These are phyloP conservation scores for Naganishia sp. DNA, from an alignment of 1,284 basidiomycete species.

Conservation along the genomic window DNA sequence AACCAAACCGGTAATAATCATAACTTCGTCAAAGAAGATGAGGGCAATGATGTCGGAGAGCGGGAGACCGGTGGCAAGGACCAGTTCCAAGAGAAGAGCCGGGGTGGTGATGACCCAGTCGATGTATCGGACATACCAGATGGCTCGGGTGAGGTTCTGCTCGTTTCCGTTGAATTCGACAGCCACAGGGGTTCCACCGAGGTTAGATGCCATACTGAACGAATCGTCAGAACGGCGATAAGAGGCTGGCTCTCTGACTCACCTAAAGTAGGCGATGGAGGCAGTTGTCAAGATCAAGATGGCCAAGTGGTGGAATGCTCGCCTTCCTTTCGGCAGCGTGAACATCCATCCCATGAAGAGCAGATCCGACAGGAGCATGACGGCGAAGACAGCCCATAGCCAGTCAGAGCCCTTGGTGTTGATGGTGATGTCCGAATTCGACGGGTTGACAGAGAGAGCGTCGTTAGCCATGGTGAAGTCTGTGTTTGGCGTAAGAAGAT, in stretches of 20 bases:
- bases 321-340: slow-evolving; percentile 53
- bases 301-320: slow-evolving; percentile 59
- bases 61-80: slow-evolving; percentile 60
- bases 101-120: slow-evolving; percentile 60
- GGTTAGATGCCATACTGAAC: slow-evolving; percentile 64
- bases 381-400: slow-evolving; percentile 62
- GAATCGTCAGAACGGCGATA: slow-evolving; percentile 38
- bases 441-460: slow-evolving; percentile 34
- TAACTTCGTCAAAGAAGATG: slow-evolving; percentile 60
- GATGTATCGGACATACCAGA: slow-evolving; percentile 64
- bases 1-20: slow-evolving; percentile 61
- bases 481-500: no score
- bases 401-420: slow-evolving; percentile 58
- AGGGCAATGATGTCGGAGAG: slow-evolving; percentile 59
- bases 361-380: slow-evolving; percentile 57
- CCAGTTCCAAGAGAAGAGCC: slow-evolving; percentile 59
- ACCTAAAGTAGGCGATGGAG: slow-evolving; percentile 51
- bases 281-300: slow-evolving; percentile 58
- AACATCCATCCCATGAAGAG: slow-evolving; percentile 54
- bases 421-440: slow-evolving; percentile 40
- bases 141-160: slow-evolving; percentile 55
- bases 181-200: slow-evolving; percentile 59
- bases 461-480: slow-evolving; percentile 33
- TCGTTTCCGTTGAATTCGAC: slow-evolving; percentile 57
- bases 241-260: neutral